phyloP scores from a whole-genome alignment of 306 rosid species.

The Fragaria nilgerrensis region DNA sequence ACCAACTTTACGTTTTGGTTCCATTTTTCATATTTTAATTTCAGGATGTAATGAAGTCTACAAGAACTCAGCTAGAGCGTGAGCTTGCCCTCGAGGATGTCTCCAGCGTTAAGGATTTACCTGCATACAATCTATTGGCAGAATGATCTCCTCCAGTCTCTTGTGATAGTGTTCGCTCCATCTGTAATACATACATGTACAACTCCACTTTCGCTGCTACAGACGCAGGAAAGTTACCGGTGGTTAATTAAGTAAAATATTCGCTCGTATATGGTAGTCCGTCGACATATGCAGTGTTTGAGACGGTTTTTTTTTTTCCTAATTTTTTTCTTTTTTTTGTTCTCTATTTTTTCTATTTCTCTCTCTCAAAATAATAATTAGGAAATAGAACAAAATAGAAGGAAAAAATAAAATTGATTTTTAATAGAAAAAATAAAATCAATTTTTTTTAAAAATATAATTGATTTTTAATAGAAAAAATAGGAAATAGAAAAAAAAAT shows the following conservation, averaged over 20 bases:
- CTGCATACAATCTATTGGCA: constrained; percentile 77
- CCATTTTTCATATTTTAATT: not conserved
- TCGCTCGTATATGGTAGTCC: not conserved
- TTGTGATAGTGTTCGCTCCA: not conserved
- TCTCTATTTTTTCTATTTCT: too few relatives aligned
- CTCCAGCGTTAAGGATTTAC: constrained; percentile 65
- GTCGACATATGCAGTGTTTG: not conserved
- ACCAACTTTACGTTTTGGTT: not conserved
- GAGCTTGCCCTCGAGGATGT: constrained; percentile 92
- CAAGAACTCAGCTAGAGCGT: constrained; percentile 81
- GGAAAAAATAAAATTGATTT: too few relatives aligned
- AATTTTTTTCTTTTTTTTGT: too few relatives aligned
- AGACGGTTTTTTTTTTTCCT: not conserved
- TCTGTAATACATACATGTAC: not conserved
- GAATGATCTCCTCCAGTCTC: constrained; percentile 26
- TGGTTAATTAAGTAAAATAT: not conserved
- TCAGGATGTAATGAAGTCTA: constrained; percentile 83
- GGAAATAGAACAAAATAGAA: too few relatives aligned
- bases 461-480: too few relatives aligned
- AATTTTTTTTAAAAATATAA: too few relatives aligned
- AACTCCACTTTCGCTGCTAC: not conserved
- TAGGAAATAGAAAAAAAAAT: too few relatives aligned
- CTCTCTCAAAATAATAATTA: too few relatives aligned
- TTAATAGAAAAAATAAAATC: too few relatives aligned
- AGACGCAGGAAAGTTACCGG: not conserved